Evolutionary conservation across 169 alveolate species (phyloP).

Genomic region (Plasmodium billcollinsi): DNA sequence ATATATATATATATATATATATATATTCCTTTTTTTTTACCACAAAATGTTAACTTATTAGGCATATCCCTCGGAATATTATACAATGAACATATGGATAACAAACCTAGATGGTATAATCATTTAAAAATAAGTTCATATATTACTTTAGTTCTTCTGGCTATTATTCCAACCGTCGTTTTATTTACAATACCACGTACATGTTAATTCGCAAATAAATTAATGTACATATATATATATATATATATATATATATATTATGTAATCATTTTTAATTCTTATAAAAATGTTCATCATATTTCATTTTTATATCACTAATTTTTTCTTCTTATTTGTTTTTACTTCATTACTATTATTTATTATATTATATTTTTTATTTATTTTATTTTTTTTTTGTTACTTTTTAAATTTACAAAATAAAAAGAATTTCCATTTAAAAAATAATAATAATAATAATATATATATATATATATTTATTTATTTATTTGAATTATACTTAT

Average conservation of each 20-base stretch:
- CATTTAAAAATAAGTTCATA: slow-evolving; percentile 62
- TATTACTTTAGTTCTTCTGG: slow-evolving; percentile 34
- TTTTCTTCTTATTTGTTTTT: too few species aligned
- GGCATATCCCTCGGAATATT: slow-evolving; percentile 85
- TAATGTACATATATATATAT: slow-evolving; percentile 4
- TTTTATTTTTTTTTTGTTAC: too few species aligned
- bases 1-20: slow-evolving; percentile 11
- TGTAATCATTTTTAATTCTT: not conserved
- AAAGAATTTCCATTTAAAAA: too few species aligned
- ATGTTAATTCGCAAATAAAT: slow-evolving; percentile 16
- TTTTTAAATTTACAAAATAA: too few species aligned
- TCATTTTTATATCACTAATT: too few species aligned
- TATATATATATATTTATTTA: too few species aligned
- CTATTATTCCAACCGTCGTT: slow-evolving; percentile 44
- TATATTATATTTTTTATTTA: too few species aligned
- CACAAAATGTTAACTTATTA: slow-evolving; percentile 6
- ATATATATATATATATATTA: slow-evolving; percentile 4
- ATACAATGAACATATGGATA: slow-evolving; percentile 81
- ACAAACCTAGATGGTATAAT: slow-evolving; percentile 86
- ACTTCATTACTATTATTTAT: too few species aligned
- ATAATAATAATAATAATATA: too few species aligned
- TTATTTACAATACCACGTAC: slow-evolving; percentile 49
- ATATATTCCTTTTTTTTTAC: not conserved
- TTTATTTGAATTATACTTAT: too few species aligned
- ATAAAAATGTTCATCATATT: not conserved